Percentiles rank a stretch among this genome's conserved stretches.
Evolutionary conservation across 2,329 filamentous ascomycete genomes (phyloP).

Genomic region (Epichloe uncinata): DNA sequence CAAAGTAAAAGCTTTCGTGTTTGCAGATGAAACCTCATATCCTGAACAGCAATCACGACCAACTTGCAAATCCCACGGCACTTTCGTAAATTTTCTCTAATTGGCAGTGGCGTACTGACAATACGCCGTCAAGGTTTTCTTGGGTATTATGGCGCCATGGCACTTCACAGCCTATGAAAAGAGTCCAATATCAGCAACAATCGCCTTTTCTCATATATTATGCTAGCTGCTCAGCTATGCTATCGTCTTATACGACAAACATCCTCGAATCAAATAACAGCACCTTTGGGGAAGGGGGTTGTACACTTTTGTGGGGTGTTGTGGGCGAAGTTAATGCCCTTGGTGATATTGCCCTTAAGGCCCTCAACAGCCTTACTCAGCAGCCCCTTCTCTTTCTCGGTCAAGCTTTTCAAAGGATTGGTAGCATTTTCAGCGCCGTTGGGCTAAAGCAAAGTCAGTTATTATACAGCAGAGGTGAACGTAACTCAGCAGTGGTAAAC

Average conservation of each 20-base stretch:
- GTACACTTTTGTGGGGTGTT: slow-evolving; percentile 80
- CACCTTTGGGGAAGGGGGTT: slow-evolving; percentile 17
- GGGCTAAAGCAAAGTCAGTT: slow-evolving; percentile 37
- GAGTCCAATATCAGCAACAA: slow-evolving; percentile 23
- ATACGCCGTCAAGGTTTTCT: background rate
- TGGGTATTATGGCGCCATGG: slow-evolving; percentile 7
- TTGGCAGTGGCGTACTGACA: background rate
- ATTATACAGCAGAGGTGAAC: slow-evolving; percentile 8
- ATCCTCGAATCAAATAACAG: slow-evolving; percentile 15
- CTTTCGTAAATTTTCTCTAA: background rate
- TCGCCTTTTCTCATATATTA: slow-evolving; percentile 22
- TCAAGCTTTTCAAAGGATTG: slow-evolving; percentile 65
- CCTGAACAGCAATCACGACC: background rate
- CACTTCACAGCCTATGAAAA: slow-evolving; percentile 25
- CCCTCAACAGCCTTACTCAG: slow-evolving; percentile 62
- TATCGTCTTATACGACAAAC: slow-evolving; percentile 16
- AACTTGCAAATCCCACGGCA: no score
- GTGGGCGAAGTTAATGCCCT: slow-evolving; percentile 82
- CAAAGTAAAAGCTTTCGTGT: background rate
- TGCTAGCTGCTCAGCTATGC: slow-evolving; percentile 24
- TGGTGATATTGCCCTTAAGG: slow-evolving; percentile 84
- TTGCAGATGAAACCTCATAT: background rate
- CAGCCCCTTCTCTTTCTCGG: slow-evolving; percentile 80
- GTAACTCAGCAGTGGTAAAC: slow-evolving; percentile 21
- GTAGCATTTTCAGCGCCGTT: slow-evolving; percentile 75